Base-by-base conservation (phyloP, 441 rosid species). In the Isatis lusitanica region DNA sequence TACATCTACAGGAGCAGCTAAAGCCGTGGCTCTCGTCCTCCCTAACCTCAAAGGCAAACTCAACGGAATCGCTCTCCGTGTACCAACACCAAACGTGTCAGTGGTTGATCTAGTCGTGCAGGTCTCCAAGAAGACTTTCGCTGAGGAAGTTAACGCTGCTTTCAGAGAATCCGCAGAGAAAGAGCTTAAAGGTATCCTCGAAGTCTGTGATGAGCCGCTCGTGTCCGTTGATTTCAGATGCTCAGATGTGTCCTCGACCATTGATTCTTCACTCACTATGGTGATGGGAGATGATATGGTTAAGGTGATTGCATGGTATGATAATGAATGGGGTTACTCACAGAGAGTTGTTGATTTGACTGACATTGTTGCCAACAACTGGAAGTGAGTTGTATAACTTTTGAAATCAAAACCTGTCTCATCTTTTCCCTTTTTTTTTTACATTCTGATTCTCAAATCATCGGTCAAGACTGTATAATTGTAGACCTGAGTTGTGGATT, bases 281-380 rank as follows among this genome's bases (percentile, higher is more conserved):
- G 98, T 94, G 21, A 92, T 94, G 98, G 98, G 97, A 68, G 97
- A 94, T 72, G 98, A 90, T 81, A 88, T 94, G 97, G 94, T 94
- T 50, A 94, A 94, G 84, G 97, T 94, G 58, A 92, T 94, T 76
- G 98, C 98, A 26, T 94, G 97, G 97, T 90, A 92, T 66, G 97
- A 94, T 75, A 94, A 94, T 28, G 97, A 94, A 79, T 94, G 97
- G 97, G 98, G 98, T 42, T 94, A 94, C 83, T 92, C 97, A 12
- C 97, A 94, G 83, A 89, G 98, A 83, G 97, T 94, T 55, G 98
- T 94, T 50, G 98, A 94, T 74, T 84, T 94, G 83, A 96, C 98
- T 55, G 81, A 94, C 87, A 89, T 94, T 73, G 97, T 94, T 80
- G 97, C 98, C 85, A 67, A 80, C 73, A 84, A 81, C 56, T 94